A percentile compares a stretch with the other conserved stretches of the same genome.
Conservation (phyloP, 345 rosid species). For the Lepidium aucheri region DNA sequence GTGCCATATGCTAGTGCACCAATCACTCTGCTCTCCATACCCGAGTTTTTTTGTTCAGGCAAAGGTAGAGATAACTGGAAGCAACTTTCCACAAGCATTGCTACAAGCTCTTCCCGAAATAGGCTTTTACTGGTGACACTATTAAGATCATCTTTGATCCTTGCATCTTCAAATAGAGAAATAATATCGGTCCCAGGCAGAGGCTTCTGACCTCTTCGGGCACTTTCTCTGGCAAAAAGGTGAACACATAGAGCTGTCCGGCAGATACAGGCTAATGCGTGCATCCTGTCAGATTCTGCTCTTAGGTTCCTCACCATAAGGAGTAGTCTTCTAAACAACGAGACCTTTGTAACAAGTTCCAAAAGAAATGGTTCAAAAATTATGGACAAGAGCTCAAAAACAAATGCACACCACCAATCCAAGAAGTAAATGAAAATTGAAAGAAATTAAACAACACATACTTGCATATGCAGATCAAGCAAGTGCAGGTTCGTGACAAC, state of each 20-base stretch:
- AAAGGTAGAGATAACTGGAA: slow-evolving; percentile 95
- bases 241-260: slow-evolving; percentile 98
- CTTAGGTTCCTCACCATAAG: slow-evolving; percentile 96
- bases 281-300: slow-evolving; percentile 98
- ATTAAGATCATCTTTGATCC: slow-evolving; percentile 84
- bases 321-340: slow-evolving; percentile 85
- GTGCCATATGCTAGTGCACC: slow-evolving; percentile 99
- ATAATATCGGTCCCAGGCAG: slow-evolving; percentile 91
- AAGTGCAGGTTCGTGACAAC: slow-evolving; percentile 89
- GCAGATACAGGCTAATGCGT: slow-evolving; percentile 95
- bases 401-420: not conserved
- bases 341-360: slow-evolving; percentile 56
- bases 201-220: slow-evolving; percentile 97
- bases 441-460: slow-evolving; percentile 13
- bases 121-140: slow-evolving; percentile 71
- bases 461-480: slow-evolving; percentile 98
- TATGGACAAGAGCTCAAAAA: not conserved
- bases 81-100: slow-evolving; percentile 96
- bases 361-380: slow-evolving; percentile 5
- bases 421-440: not conserved
- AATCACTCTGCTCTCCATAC: slow-evolving; percentile 98
- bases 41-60: slow-evolving; percentile 83
- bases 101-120: slow-evolving; percentile 93
- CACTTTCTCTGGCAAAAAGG: slow-evolving; percentile 93
- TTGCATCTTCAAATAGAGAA: slow-evolving; percentile 90